Percentiles rank a stretch among this genome's conserved stretches.
These are phyloP conservation scores for Entomortierella parvispora DNA, from an alignment of 192 early-diverging fungal species.

Conservation along the genomic window DNA sequence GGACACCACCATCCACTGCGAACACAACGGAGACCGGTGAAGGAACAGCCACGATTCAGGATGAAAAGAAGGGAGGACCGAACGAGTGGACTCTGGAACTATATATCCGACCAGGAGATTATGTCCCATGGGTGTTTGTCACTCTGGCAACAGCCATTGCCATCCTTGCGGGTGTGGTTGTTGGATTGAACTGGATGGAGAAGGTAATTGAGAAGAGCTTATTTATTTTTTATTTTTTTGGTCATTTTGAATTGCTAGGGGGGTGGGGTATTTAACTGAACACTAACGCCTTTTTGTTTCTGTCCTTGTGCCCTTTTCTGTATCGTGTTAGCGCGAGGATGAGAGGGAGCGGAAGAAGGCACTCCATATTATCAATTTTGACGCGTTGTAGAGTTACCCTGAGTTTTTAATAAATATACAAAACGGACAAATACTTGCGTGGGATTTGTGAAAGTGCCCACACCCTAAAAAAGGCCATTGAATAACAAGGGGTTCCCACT, in stretches of 20 bases:
- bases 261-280: too few relatives aligned
- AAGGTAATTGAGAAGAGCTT: conserved; percentile 57
- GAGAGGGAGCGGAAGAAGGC: conserved; percentile 79
- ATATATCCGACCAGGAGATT: conserved; percentile 89
- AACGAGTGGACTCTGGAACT: conserved; percentile 86
- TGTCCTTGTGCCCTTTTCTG: not conserved
- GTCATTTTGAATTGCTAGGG: not conserved
- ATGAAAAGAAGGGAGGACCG: conserved; percentile 33
- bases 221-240: not conserved
- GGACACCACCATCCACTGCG: not conserved
- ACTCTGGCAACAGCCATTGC: conserved; percentile 75
- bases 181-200: conserved; percentile 78
- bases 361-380: conserved; percentile 91
- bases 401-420: too few relatives aligned
- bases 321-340: conserved; percentile 74
- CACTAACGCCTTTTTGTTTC: too few relatives aligned
- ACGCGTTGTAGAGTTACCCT: conserved; percentile 71
- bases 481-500: too few relatives aligned
- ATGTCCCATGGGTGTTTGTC: conserved; percentile 84
- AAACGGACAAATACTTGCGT: too few relatives aligned
- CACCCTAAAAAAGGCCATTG: too few relatives aligned
- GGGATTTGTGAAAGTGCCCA: too few relatives aligned
- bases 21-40: not conserved
- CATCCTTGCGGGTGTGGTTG: conserved; percentile 78
- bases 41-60: not conserved